Evolutionary conservation across 192 early-diverging fungal genomes (phyloP), one percentile per base, ranked within the genome.

Genomic region (Anaeromyces robustus): DNA sequence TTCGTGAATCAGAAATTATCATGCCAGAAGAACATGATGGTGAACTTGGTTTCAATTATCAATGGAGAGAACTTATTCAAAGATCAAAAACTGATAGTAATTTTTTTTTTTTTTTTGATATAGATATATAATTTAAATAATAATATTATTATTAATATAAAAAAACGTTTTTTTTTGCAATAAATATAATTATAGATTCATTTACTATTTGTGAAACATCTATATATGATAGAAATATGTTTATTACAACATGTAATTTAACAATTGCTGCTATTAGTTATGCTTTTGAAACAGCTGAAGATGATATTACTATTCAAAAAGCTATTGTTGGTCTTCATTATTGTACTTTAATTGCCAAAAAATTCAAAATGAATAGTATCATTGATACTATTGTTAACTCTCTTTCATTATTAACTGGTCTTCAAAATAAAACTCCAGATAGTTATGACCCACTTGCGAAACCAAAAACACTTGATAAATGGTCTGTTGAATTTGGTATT

Each of bases 21-120:
- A 93, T 99, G 87, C 95, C 96, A 6, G 96, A 97, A 87, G 98
- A 99, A 82, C 96, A 96, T 80, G 96, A 95, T 79, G 97, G 97
- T 26, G 94, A 94, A 16, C 87, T 96, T 14, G 95, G 96, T 31
- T 97, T 98, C 83, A 95, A 96, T 82, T 96, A 96, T 82, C 92
- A 94, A 3, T 99, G 97, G 97, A 94, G 91, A 80, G 95, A 92
- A 80, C 84, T 92, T 79, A 87, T 93, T 81, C 89, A 88, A 68
- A 77, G 82, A n/a, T 22, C 84, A 26, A 29, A 30, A 29, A 29
- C 77, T 4, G 34, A 77, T 77, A 37, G 77, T 30, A 80, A 77
- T 16, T 3, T 77, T 16, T 80, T 7, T 11, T 29, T 12, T 11
- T n/a, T n/a, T n/a, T n/a, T n/a, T n/a, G n/a, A n/a, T n/a, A n/a